Evolutionary conservation across 345 rosid genomes (phyloP).

Genomic region (Combretum micranthum): DNA sequence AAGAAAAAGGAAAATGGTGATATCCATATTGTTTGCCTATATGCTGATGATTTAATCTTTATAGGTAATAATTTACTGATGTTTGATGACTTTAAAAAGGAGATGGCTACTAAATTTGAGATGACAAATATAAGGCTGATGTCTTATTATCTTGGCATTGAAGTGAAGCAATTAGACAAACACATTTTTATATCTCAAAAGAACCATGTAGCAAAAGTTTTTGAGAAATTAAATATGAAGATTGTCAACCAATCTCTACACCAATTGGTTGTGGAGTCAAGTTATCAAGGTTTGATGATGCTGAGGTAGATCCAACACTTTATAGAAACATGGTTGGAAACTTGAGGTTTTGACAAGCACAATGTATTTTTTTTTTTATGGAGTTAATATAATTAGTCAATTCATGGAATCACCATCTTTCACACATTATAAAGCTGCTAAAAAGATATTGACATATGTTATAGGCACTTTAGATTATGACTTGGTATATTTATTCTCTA

Average conservation of each 20-base stretch:
- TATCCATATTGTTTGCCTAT: background rate
- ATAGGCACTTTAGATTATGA: no score
- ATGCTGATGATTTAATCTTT: slow-evolving; percentile 10
- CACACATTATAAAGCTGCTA: no score
- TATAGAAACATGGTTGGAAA: slow-evolving; percentile 3
- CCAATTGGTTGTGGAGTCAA: background rate
- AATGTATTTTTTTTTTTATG: no score
- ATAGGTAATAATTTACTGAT: background rate
- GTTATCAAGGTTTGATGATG: background rate
- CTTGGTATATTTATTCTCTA: no score
- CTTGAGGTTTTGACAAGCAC: slow-evolving; percentile 4
- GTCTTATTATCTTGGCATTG: slow-evolving; percentile 9
- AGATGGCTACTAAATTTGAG: slow-evolving; percentile 2
- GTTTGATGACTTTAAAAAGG: slow-evolving; percentile 5
- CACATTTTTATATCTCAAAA: slow-evolving; percentile 3
- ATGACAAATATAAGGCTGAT: slow-evolving; percentile 1
- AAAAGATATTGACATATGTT: no score
- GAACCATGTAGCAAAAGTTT: background rate
- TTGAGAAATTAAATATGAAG: slow-evolving; percentile 4
- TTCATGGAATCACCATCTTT: no score
- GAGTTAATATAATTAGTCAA: no score
- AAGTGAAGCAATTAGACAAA: background rate
- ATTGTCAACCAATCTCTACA: background rate
- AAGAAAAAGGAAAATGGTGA: background rate
- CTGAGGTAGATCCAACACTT: background rate